Conservation (phyloP, 371 early-diverging fungal genomes). For the Apophysomyces elegans region DNA sequence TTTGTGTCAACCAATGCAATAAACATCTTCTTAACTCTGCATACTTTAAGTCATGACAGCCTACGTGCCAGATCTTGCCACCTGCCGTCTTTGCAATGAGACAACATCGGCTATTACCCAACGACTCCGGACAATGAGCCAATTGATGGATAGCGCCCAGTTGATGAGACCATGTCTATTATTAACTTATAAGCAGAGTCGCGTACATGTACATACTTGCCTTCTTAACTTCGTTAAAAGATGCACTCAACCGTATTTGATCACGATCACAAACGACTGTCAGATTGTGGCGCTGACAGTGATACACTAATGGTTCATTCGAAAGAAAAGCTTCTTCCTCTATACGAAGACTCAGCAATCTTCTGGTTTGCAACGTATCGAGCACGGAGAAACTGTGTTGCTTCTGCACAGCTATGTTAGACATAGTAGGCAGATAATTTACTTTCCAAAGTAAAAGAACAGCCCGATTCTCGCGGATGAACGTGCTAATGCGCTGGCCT, state of each 20-base stretch:
- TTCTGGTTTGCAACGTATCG: background rate
- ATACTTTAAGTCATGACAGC: background rate
- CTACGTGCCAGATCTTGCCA: background rate
- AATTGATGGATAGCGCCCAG: background rate
- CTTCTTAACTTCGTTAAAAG: background rate
- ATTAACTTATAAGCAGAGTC: background rate
- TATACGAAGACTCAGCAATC: background rate
- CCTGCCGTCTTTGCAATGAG: background rate
- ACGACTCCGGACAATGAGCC: constrained; percentile 2
- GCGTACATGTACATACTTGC: background rate
- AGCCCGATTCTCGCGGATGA: too few species aligned
- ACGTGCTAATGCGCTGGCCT: too few species aligned
- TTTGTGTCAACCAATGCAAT: background rate
- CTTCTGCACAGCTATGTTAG: background rate
- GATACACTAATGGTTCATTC: background rate
- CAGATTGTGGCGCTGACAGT: background rate
- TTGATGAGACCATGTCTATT: background rate
- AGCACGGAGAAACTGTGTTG: background rate
- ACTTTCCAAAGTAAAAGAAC: too few species aligned
- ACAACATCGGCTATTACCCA: background rate
- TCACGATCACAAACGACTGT: constrained; percentile 2
- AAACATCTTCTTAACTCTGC: background rate
- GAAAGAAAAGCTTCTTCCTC: background rate
- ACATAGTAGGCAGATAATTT: too few species aligned
- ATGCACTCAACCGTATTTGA: background rate